Evolutionary conservation across 2,329 filamentous ascomycete genomes (phyloP), one percentile per base, ranked within the genome.

Genomic region (Hymenoscyphus repandus): DNA sequence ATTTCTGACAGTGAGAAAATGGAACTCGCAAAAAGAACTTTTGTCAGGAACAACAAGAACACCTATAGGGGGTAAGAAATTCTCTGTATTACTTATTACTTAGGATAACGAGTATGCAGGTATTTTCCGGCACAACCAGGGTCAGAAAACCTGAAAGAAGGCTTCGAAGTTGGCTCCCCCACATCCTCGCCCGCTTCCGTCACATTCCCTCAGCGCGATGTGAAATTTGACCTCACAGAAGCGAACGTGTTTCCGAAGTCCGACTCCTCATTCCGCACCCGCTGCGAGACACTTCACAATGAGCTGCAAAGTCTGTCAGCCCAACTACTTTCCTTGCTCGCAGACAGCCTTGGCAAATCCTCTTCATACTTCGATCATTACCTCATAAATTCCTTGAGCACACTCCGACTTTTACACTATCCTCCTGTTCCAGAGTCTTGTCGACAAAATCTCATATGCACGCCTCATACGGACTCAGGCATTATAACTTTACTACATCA

Each of bases 401-500:
- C 71, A 7, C 60, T 75, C 4, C 68, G 72, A 15, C 66, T 74
- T 0, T 63, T 74, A 1, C 72, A 74, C 53, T 75, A 74, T 52
- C 72, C 72, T 18, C 62, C 67, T 4, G 58, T 64, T 12, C 55
- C 58, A 9, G 37, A 39, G 10, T 37, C 42, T 27, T 33, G 50
- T 12, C 45, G 56, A 18, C 50, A 59, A 39, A 50, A 65, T 36
- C 54, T 70, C 11, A 66, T 69, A 52, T 69, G 68, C 44, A 68
- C 66, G 4, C 66, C 68, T 2, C 70, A 72, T 52, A 69, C 69
- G 0, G 74, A 76, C 59, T 72, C 68, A 46, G 72, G 72, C 1
- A 72, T 74, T 49, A 64, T 76, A 17, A 76, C 73, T 1, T 63
- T 77, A 2, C 64, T 76, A 13, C 70, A 74, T 55, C 72, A 76